Evolutionary conservation across 768 basidiomycete species (phyloP).

Genomic region (Suillus americanus): DNA sequence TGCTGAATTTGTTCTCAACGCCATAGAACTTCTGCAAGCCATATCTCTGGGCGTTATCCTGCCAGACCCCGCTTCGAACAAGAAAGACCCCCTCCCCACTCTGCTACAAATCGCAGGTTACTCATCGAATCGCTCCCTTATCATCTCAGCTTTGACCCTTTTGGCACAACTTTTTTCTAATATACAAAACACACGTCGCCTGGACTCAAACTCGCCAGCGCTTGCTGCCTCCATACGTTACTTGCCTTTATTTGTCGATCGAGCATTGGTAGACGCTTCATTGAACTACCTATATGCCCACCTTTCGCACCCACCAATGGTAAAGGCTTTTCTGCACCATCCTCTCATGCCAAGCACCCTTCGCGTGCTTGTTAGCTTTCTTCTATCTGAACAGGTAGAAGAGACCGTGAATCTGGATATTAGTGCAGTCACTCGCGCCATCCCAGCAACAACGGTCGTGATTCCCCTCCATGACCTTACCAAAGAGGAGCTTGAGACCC

Average conservation of each 20-base stretch:
- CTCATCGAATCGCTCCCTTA: slow-evolving; percentile 73
- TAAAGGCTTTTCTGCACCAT: slow-evolving; percentile 74
- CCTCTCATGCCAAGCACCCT: slow-evolving; percentile 69
- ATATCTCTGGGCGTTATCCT: slow-evolving; percentile 49
- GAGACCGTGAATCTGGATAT: slow-evolving; percentile 65
- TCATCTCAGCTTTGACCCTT: slow-evolving; percentile 61
- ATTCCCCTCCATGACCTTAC: slow-evolving; percentile 66
- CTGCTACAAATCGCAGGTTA: slow-evolving; percentile 54
- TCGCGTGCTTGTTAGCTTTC: slow-evolving; percentile 62
- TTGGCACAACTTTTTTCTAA: slow-evolving; percentile 65
- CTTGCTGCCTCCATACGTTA: slow-evolving; percentile 66
- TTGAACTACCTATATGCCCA: slow-evolving; percentile 77
- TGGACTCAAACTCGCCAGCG: slow-evolving; percentile 56
- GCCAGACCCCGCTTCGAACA: slow-evolving; percentile 33
- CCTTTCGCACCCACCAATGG: slow-evolving; percentile 71
- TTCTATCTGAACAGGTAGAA: slow-evolving; percentile 72
- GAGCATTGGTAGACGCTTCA: slow-evolving; percentile 64
- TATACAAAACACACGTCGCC: slow-evolving; percentile 53
- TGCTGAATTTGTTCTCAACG: slow-evolving; percentile 68
- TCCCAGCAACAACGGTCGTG: slow-evolving; percentile 47
- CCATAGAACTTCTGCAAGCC: slow-evolving; percentile 68
- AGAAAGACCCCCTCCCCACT: slow-evolving; percentile 53
- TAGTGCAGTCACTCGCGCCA: slow-evolving; percentile 57
- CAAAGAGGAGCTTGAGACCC: slow-evolving; percentile 61
- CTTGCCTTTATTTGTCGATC: slow-evolving; percentile 72